A percentile compares a stretch with the other conserved stretches of the same genome.
phyloP scores from a whole-genome alignment of 441 rosid genomes.

The Populus hybrid region DNA sequence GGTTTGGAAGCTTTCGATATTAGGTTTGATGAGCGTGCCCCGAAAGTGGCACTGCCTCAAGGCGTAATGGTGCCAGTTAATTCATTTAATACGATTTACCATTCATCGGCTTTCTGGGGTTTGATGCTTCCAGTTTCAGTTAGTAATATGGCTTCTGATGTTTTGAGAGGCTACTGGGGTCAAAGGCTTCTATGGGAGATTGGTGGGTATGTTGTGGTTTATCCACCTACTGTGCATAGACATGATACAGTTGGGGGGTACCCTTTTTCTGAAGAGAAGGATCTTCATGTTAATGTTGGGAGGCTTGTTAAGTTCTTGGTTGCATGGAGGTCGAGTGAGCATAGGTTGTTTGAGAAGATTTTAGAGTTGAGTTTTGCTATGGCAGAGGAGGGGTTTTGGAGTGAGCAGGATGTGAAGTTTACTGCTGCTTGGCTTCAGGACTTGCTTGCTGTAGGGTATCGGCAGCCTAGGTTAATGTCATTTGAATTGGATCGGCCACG shows the following conservation, averaged over 20 bases:
- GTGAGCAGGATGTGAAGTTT: conserved; percentile 70
- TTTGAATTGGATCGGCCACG: conserved; percentile 75
- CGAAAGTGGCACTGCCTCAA: conserved; percentile 85
- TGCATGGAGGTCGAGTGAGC: conserved; percentile 79
- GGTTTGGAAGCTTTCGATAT: conserved; percentile 75
- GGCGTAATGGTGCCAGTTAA: conserved; percentile 84
- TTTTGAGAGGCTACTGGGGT: conserved; percentile 88
- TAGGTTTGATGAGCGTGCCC: conserved; percentile 74
- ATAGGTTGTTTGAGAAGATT: conserved; percentile 72
- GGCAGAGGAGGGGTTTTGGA: conserved; percentile 93
- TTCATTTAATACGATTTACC: conserved; percentile 81
- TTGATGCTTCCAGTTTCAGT: conserved; percentile 91
- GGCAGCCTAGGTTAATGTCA: conserved; percentile 90
- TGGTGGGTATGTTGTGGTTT: conserved; percentile 78
- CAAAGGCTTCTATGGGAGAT: conserved; percentile 93
- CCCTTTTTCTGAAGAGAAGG: conserved; percentile 92
- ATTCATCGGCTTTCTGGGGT: conserved; percentile 88
- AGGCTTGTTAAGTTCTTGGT: conserved; percentile 73
- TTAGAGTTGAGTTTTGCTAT: conserved; percentile 75
- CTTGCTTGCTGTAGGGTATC: conserved; percentile 84
- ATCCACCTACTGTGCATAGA: conserved; percentile 84
- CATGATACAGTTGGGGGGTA: conserved; percentile 76
- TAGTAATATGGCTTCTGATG: conserved; percentile 97
- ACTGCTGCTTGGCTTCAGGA: conserved; percentile 96
- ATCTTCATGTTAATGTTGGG: conserved; percentile 93